Evolutionary conservation across 305 asterid species (phyloP), one percentile per base, ranked within the genome.

Genomic region (Nicotiana rustica): DNA sequence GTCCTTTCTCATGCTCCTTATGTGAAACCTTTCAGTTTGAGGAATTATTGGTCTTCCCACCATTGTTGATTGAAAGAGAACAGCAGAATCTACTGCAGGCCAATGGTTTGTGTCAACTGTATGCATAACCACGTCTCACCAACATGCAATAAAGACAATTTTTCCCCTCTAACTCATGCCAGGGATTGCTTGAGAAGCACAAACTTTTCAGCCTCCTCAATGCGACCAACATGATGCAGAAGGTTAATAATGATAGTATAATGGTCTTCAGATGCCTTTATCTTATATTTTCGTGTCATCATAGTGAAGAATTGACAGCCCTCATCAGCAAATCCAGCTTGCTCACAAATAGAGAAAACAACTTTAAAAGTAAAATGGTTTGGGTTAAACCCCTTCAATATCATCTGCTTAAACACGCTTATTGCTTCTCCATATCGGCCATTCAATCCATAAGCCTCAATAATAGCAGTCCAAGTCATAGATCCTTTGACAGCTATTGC

Each of bases 241-340:
- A 96, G 91, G 64, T 81, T 73, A 6, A 92, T 85, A 57, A 96
- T 87, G 91, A 84, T 87, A 13, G 89, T 71, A 83, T 90, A 96
- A 88, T 94, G 97, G 71, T 93, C 97, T 78, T 88, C 90, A 7
- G 95, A 86, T 66, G 97, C 92, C 82, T 84, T 83, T 38, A 96
- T 85, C 77, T 91, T 89, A 80, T 90, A 94, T 69, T 85, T 88
- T 70, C 70, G 84, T 64, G 88, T 88, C 97, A 96, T 90, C 77
- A 88, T 82, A 9, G 85, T 81, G 77, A 94, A 93, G 67, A 88
- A 81, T 52, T 81, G 81, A 86, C 82, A 81, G 29, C 96, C 99
- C 82, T 94, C 95, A 35, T 94, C 94, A n/a, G 83, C 97, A 81
- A 91, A 91, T 83, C 95, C 95, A 78, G 94, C 98, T 83, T 90